Conservation (phyloP, 306 rosid species). For the Citrullus colocynthis region DNA sequence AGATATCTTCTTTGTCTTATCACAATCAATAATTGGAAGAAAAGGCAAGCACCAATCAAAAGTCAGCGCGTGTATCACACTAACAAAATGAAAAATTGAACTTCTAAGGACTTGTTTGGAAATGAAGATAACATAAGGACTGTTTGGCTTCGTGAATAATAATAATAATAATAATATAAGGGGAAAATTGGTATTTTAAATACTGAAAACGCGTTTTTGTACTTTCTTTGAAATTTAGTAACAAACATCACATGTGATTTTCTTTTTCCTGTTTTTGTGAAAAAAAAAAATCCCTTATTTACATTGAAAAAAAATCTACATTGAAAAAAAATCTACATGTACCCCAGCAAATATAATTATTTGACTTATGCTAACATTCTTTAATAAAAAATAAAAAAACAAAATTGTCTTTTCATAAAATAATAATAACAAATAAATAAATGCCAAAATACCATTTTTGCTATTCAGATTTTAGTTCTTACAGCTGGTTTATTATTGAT, state of each 20-base stretch:
- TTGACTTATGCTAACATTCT: background rate
- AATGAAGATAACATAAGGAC: background rate
- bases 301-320: background rate
- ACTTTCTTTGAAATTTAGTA: background rate
- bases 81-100: background rate
- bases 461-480: too few relatives aligned
- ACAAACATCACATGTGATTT: background rate
- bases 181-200: background rate
- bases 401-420: too few relatives aligned
- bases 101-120: background rate
- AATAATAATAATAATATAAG: background rate
- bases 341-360: background rate
- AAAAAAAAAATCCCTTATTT: background rate
- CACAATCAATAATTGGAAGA: background rate
- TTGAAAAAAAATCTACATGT: background rate
- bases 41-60: background rate
- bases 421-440: too few relatives aligned
- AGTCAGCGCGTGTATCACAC: background rate
- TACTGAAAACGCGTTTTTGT: conserved; percentile 2
- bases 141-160: background rate
- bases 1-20: background rate
- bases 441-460: too few relatives aligned
- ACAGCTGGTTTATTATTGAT: too few relatives aligned
- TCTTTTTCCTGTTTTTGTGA: background rate
- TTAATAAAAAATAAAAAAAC: background rate